phyloP scores from a whole-genome alignment of 768 basidiomycete species.

The Clathrus columnatus region DNA sequence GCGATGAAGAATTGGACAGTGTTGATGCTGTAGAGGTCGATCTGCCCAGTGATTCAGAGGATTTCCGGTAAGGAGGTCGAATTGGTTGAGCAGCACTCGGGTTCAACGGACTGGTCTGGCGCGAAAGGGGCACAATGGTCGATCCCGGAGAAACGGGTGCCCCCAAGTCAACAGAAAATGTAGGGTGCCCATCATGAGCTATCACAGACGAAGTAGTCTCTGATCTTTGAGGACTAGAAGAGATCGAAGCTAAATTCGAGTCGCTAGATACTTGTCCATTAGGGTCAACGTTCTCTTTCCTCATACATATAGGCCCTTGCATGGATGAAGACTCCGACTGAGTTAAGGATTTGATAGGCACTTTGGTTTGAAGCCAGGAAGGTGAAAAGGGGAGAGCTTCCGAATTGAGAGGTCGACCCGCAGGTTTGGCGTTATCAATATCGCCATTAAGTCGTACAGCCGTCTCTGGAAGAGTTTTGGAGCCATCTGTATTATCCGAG shows the following conservation, averaged over 20 bases:
- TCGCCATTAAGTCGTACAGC: not conserved
- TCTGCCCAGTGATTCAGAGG: not conserved
- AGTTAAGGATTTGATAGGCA: not conserved
- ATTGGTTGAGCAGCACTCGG: not conserved
- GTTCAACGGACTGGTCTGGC: not conserved
- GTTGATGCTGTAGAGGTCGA: not conserved
- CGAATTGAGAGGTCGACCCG: not conserved
- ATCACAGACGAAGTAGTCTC: not conserved
- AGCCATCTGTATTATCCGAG: too few species aligned
- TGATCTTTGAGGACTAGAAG: not conserved
- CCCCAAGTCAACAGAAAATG: not conserved
- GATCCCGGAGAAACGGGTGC: not conserved
- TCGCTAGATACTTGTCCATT: too few species aligned
- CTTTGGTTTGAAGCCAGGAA: not conserved
- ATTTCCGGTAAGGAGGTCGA: not conserved
- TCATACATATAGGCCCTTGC: too few species aligned
- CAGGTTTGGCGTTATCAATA: not conserved
- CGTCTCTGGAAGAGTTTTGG: not conserved
- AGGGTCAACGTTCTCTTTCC: too few species aligned
- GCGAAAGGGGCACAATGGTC: not conserved
- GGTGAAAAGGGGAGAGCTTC: not conserved
- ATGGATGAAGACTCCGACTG: not conserved
- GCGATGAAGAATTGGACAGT: not conserved
- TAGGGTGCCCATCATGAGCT: not conserved
- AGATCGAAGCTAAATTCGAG: too few species aligned